These are phyloP conservation scores for Gastrolobium bilobum DNA, from an alignment of 306 rosid genomes.

Conservation along the genomic window DNA sequence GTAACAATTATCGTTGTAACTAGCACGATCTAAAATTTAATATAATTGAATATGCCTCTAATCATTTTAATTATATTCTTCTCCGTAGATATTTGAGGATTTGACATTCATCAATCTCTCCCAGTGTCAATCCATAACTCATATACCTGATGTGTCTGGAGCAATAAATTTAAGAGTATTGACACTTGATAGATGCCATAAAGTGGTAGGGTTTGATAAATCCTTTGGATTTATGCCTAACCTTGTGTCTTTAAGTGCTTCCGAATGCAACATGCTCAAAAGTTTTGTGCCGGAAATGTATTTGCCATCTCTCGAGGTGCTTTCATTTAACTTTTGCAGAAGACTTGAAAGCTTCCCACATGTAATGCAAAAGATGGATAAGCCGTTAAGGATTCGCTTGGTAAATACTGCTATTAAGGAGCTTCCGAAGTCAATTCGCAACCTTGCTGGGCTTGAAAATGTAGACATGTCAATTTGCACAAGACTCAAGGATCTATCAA, in stretches of 20 bases:
- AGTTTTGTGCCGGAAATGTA: constrained; percentile 21
- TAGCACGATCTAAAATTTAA: not conserved
- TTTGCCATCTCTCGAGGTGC: constrained; percentile 35
- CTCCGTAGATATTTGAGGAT: constrained; percentile 30
- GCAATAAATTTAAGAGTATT: constrained; percentile 8
- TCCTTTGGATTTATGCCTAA: constrained; percentile 39
- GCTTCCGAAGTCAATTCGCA: constrained; percentile 32
- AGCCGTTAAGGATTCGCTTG: not conserved
- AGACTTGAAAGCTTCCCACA: constrained; percentile 35
- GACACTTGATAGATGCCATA: not conserved
- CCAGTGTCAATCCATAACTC: constrained; percentile 5
- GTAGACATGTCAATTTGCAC: constrained; percentile 30
- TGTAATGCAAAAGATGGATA: constrained; percentile 20
- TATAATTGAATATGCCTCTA: not conserved
- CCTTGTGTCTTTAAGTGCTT: constrained; percentile 12
- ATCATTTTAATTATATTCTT: not conserved
- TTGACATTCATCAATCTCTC: constrained; percentile 40
- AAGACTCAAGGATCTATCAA: constrained; percentile 25
- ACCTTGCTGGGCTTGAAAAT: constrained; percentile 28
- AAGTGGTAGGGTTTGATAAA: not conserved
- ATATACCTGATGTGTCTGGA: constrained; percentile 37
- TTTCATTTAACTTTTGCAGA: constrained; percentile 20
- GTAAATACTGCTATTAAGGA: constrained; percentile 30
- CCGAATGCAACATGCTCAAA: not conserved
- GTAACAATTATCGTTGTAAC: not conserved